Evolutionary conservation across 2,329 filamentous ascomycete genomes (phyloP).

Genomic region (Cercospora janseana): DNA sequence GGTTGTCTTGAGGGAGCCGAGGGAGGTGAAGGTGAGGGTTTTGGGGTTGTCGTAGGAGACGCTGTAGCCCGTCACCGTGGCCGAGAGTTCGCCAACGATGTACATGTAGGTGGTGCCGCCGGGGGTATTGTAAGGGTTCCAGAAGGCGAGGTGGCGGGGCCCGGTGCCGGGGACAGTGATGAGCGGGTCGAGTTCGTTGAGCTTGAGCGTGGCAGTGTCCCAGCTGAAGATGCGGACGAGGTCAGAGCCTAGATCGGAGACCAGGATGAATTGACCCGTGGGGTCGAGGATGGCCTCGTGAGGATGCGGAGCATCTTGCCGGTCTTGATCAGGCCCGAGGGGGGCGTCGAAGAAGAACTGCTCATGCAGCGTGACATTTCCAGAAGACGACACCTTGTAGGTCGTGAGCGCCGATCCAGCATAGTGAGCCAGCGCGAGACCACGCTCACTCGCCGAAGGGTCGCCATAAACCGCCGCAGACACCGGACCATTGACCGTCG

Average conservation of each 20-base stretch:
- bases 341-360: conserved; percentile 34
- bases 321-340: conserved; percentile 33
- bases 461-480: conserved; percentile 43
- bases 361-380: conserved; percentile 43
- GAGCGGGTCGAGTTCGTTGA: conserved; percentile 32
- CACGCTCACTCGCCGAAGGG: conserved; percentile 33
- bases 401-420: conserved; percentile 40
- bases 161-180: conserved; percentile 35
- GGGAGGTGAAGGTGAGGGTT: conserved; percentile 50
- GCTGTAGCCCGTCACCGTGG: conserved; percentile 50
- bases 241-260: conserved; percentile 41
- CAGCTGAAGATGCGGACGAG: conserved; percentile 38
- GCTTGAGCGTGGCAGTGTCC: conserved; percentile 28
- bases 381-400: conserved; percentile 51
- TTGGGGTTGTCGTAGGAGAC: conserved; percentile 44
- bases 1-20: conserved; percentile 48
- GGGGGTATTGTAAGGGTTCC: conserved; percentile 33
- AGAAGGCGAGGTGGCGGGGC: conserved; percentile 40
- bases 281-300: conserved; percentile 41
- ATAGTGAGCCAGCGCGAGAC: conserved; percentile 47
- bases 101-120: conserved; percentile 38
- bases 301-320: conserved; percentile 39
- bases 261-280: conserved; percentile 40
- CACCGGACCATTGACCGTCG: conserved; percentile 43
- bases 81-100: conserved; percentile 51